Percentiles rank a stretch among this genome's conserved stretches.
These are phyloP conservation scores for Colletotrichum shisoi DNA, from an alignment of 2,329 filamentous ascomycete species.

Conservation along the genomic window DNA sequence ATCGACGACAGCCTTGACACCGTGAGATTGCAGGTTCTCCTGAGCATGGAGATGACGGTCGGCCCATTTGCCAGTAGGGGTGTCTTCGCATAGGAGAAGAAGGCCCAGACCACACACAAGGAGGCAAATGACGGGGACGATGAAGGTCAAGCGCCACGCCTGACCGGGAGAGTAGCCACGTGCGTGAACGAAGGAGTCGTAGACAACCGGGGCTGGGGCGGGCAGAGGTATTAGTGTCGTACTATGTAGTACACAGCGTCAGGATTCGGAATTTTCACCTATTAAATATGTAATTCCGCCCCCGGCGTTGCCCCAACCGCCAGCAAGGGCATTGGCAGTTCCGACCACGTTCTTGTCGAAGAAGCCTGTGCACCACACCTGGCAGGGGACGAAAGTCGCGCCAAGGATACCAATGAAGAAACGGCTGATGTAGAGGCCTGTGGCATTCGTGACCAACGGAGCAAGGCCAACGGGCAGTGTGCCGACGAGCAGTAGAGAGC, in stretches of 20 bases:
- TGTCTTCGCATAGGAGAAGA: slow-evolving; percentile 79
- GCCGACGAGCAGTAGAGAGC: slow-evolving; percentile 77
- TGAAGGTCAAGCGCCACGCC: slow-evolving; percentile 85
- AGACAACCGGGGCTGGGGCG: slow-evolving; percentile 70
- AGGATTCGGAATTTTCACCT: no score
- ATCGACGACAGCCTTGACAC: slow-evolving; percentile 60
- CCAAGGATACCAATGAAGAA: slow-evolving; percentile 86
- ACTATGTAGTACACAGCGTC: no score
- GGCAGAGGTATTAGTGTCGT: no score
- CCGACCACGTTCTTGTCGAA: slow-evolving; percentile 93
- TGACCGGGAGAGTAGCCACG: slow-evolving; percentile 69
- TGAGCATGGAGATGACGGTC: slow-evolving; percentile 70
- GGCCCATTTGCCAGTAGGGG: slow-evolving; percentile 81
- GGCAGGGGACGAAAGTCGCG: slow-evolving; percentile 82
- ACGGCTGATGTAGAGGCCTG: slow-evolving; percentile 73
- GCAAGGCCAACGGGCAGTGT: slow-evolving; percentile 83
- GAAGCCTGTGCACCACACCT: slow-evolving; percentile 92
- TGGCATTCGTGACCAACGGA: slow-evolving; percentile 71
- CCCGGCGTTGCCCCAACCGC: slow-evolving; percentile 85
- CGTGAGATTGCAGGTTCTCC: slow-evolving; percentile 60
- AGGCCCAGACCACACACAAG: slow-evolving; percentile 71
- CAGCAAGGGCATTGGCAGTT: slow-evolving; percentile 84
- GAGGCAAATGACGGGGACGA: slow-evolving; percentile 83
- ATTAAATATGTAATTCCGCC: slow-evolving; percentile 92
- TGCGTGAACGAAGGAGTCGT: slow-evolving; percentile 72